Percentiles rank a stretch among this genome's conserved stretches.
Evolutionary conservation across 306 rosid species (phyloP).

Genomic region (Corylus americana): DNA sequence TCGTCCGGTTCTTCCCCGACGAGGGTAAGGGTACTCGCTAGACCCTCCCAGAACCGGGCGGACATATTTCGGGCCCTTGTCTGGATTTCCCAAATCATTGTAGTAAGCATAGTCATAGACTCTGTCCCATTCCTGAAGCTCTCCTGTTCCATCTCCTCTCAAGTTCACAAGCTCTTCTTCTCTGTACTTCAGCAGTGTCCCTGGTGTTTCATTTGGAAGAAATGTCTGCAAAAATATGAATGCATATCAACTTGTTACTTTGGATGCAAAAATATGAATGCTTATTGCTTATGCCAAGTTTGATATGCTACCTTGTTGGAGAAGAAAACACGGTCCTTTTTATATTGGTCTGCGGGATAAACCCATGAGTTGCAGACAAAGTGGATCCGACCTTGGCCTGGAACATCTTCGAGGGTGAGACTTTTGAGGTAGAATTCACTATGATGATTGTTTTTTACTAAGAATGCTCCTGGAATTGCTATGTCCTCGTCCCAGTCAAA

Average conservation of each 20-base stretch:
- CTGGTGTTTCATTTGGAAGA: conserved; percentile 70
- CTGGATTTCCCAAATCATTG: conserved; percentile 67
- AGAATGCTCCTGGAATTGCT: conserved; percentile 74
- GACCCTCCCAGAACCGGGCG: conserved; percentile 90
- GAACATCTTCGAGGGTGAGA: conserved; percentile 67
- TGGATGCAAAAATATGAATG: neutral
- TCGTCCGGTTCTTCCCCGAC: conserved; percentile 81
- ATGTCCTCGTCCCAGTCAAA: conserved; percentile 66
- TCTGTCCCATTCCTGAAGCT: conserved; percentile 71
- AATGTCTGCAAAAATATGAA: conserved; percentile 47
- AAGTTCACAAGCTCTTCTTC: conserved; percentile 63
- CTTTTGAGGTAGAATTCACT: conserved; percentile 65
- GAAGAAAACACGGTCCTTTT: conserved; percentile 72
- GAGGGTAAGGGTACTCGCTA: conserved; percentile 72
- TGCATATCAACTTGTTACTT: neutral
- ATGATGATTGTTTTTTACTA: conserved; percentile 62
- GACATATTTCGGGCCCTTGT: conserved; percentile 39
- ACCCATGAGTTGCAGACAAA: conserved; percentile 88
- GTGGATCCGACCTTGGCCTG: conserved; percentile 60
- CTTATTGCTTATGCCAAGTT: no score
- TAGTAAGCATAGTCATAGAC: conserved; percentile 78
- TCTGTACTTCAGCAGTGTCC: conserved; percentile 53
- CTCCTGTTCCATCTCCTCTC: conserved; percentile 67
- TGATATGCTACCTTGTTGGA: conserved; percentile 55
- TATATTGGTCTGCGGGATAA: conserved; percentile 59